Percentiles rank a stretch among this genome's conserved stretches.
phyloP scores from a whole-genome alignment of 2,329 filamentous ascomycete species.

The Dactylellina cionopaga region DNA sequence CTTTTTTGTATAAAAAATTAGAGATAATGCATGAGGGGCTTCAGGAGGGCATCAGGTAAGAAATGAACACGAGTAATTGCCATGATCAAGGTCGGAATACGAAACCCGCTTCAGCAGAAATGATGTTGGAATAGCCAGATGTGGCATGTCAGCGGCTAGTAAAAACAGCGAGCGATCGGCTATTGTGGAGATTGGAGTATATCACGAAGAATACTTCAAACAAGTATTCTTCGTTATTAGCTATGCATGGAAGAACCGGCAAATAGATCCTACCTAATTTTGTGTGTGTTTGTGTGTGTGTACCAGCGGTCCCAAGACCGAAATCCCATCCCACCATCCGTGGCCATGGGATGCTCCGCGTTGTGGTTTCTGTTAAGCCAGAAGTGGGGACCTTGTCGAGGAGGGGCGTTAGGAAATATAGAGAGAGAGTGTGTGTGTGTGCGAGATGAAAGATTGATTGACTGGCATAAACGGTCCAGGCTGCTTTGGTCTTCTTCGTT shows the following conservation, averaged over 20 bases:
- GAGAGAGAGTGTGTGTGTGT: no score
- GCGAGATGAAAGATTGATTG: conserved; percentile 41
- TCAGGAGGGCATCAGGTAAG: not conserved
- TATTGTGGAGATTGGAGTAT: conserved; percentile 51
- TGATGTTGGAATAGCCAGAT: conserved; percentile 51
- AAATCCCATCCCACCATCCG: conserved; percentile 52
- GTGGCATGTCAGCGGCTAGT: conserved; percentile 52
- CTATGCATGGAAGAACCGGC: conserved; percentile 40
- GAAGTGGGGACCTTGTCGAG: conserved; percentile 47
- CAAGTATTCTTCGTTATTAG: conserved; percentile 54
- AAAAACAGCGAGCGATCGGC: conserved; percentile 32
- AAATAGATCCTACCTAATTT: conserved; percentile 51
- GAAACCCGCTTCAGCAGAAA: conserved; percentile 36
- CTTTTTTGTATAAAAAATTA: not conserved
- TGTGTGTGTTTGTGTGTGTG: no score
- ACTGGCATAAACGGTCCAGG: conserved; percentile 47
- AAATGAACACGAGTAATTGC: conserved; percentile 9
- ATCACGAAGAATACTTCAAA: conserved; percentile 21
- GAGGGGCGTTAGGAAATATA: conserved; percentile 36
- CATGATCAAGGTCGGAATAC: conserved; percentile 43
- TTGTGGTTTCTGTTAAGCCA: conserved; percentile 20
- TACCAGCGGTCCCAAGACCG: conserved; percentile 37
- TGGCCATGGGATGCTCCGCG: conserved; percentile 53
- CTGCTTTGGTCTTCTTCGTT: conserved; percentile 25
- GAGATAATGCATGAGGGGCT: conserved; percentile 26